A percentile compares a stretch with the other conserved stretches of the same genome.
These are phyloP conservation scores for Yamadazyma akitaensis DNA, from an alignment of 805 yeast genomes.

Conservation along the genomic window DNA sequence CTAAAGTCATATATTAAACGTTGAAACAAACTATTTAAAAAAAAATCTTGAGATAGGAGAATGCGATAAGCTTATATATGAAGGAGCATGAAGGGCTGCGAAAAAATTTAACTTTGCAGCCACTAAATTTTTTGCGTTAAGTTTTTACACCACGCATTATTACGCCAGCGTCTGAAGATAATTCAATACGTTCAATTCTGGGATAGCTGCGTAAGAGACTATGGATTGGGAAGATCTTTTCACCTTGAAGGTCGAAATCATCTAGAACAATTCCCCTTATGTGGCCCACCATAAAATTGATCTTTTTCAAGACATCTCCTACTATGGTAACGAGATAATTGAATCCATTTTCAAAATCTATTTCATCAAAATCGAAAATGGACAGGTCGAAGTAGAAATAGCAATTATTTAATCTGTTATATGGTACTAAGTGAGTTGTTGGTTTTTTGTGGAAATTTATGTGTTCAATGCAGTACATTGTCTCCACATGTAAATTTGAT, in stretches of 20 bases:
- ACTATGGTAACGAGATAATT: slow-evolving; percentile 28
- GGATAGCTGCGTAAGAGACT: slow-evolving; percentile 31
- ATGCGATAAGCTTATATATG: background rate
- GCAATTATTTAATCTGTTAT: slow-evolving; percentile 11
- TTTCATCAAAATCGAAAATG: slow-evolving; percentile 25
- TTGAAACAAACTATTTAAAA: background rate
- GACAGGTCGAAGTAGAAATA: slow-evolving; percentile 33
- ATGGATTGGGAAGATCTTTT: slow-evolving; percentile 27
- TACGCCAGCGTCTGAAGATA: slow-evolving; percentile 20
- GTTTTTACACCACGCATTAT: slow-evolving; percentile 13
- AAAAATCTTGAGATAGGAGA: background rate
- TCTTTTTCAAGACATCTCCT: slow-evolving; percentile 33
- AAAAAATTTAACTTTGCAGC: background rate
- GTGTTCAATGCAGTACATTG: slow-evolving; percentile 5
- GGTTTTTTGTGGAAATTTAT: slow-evolving; percentile 1
- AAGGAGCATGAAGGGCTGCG: background rate
- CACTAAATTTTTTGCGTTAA: background rate
- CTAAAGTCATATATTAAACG: slow-evolving; percentile 10
- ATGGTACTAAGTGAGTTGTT: background rate
- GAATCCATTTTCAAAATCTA: slow-evolving; percentile 24
- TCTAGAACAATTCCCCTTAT: slow-evolving; percentile 32
- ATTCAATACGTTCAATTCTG: slow-evolving; percentile 27
- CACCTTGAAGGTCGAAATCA: slow-evolving; percentile 28
- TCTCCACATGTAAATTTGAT: slow-evolving; percentile 2
- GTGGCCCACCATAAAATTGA: slow-evolving; percentile 30